Base-by-base conservation (phyloP, 2,329 filamentous ascomycete species). In the Pestalotiopsis sp. region DNA sequence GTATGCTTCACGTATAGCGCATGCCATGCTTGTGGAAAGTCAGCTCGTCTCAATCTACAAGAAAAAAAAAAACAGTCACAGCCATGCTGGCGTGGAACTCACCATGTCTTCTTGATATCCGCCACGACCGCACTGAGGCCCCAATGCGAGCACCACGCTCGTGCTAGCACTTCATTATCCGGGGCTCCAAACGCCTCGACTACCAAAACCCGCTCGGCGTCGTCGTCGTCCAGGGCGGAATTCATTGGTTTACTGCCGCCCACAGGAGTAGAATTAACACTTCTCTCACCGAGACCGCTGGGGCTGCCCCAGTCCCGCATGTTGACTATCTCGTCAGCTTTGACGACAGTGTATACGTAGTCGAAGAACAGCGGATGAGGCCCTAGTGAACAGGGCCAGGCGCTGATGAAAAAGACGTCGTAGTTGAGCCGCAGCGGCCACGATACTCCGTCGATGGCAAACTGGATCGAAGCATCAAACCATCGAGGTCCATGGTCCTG, bases 91-190 rank as follows among this genome's bases (percentile, higher is more conserved):
- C 45, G 45, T 64, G 65, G 31, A 62, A 83, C 87, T 78, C 74
- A 89, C 87, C 88, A 94, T 17, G 92, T 93, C 80, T 86, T 88
- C 69, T 86, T 82, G 66, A 93, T 78, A 77, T 93, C 90, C 9
- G 91, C 91, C 68, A 93, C 87, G 20, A 94, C 81, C 1, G 92
- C 92, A 75, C 87, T 90, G 73, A 93, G 80, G 2, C 92, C 92
- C 87, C 91, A 93, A 74, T 93, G 90, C 67, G 91, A 87, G 77
- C 92, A 94, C 92, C 92, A 94, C 6, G 92, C 91, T 70, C 92
- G 83, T 1, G 90, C 92, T 73, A 94, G 85, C 3, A 93, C 92
- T 78, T 94, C 92, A 72, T 94, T 93, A 78, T 94, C 92, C 63
- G 84, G 83, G 25, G 92, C 91, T 0, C 92, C 92, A 76, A 92